Percentiles rank a stretch among this genome's conserved stretches.
Evolutionary conservation across 2,329 filamentous ascomycete genomes (phyloP).

Genomic region (Exophiala viscosa): DNA sequence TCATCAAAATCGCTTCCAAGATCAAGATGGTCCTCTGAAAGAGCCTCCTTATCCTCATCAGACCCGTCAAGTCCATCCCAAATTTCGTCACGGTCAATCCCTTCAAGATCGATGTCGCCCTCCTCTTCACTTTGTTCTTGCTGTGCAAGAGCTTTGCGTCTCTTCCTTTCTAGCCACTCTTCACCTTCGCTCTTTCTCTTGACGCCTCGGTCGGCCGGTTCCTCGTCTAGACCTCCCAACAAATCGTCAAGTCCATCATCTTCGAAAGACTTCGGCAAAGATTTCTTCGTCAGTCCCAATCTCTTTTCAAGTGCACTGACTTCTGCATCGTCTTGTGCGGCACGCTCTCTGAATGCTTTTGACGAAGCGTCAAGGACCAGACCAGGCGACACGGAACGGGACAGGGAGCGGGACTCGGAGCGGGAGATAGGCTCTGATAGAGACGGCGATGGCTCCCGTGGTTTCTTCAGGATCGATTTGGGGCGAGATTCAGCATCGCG

Average conservation of each 20-base stretch:
- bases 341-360: conserved; percentile 54
- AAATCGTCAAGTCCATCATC: conserved; percentile 83
- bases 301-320: conserved; percentile 85
- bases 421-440: conserved; percentile 9
- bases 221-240: conserved; percentile 61
- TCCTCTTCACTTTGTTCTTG: conserved; percentile 30
- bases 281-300: conserved; percentile 75
- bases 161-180: conserved; percentile 51
- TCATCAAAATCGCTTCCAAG: conserved; percentile 26
- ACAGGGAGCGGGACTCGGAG: conserved; percentile 20
- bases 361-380: conserved; percentile 32
- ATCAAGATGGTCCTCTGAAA: conserved; percentile 27
- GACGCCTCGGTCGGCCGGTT: conserved; percentile 45
- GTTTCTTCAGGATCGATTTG: conserved; percentile 39
- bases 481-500: conserved; percentile 7
- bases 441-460: conserved; percentile 11
- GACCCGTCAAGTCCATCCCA: too few relatives aligned
- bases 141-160: conserved; percentile 29
- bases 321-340: conserved; percentile 80
- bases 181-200: conserved; percentile 60
- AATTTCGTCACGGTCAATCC: conserved; percentile 39
- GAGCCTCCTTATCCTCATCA: too few relatives aligned
- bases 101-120: conserved; percentile 38
- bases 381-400: conserved; percentile 26
- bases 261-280: conserved; percentile 66